phyloP scores from a whole-genome alignment of 225 moss, liverwort and hornwort genomes.

The Lunularia cruciata region DNA sequence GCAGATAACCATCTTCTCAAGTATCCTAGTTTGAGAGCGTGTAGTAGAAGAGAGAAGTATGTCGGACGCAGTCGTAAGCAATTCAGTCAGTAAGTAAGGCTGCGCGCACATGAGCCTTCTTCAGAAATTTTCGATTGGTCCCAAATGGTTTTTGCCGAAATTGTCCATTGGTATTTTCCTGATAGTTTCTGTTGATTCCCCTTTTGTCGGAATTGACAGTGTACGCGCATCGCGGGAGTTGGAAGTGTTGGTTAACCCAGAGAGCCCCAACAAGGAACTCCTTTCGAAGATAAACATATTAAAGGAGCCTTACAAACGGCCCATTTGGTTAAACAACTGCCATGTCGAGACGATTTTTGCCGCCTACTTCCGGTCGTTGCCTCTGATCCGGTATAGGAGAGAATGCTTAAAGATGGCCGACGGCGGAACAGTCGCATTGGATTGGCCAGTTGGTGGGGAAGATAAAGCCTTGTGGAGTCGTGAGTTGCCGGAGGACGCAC shows the following conservation, averaged over 20 bases:
- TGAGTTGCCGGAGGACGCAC: constrained; percentile 39
- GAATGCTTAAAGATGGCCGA: constrained; percentile 77
- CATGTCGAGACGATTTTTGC: constrained; percentile 95
- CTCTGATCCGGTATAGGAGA: constrained; percentile 59
- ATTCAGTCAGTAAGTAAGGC: too few species aligned
- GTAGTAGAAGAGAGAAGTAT: too few species aligned
- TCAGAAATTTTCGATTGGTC: too few species aligned
- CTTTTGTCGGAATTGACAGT: constrained; percentile 13
- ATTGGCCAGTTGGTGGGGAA: constrained; percentile 64
- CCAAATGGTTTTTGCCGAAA: not conserved
- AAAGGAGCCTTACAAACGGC: constrained; percentile 64
- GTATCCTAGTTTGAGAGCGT: not conserved
- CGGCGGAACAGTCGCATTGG: constrained; percentile 85
- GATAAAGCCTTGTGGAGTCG: constrained; percentile 35
- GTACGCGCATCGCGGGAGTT: constrained; percentile 23
- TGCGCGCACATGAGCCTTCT: too few species aligned
- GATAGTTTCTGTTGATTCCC: not conserved
- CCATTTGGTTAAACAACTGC: constrained; percentile 55
- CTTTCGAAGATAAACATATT: constrained; percentile 47
- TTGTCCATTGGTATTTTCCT: not conserved
- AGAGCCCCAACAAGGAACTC: constrained; percentile 39
- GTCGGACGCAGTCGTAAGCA: too few species aligned
- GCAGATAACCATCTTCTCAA: too few species aligned
- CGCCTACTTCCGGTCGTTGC: constrained; percentile 67
- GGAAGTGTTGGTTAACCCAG: constrained; percentile 53